These are phyloP conservation scores for Calonectria pseudoreteaudii DNA, from an alignment of 2,329 filamentous ascomycete genomes.

Conservation along the genomic window DNA sequence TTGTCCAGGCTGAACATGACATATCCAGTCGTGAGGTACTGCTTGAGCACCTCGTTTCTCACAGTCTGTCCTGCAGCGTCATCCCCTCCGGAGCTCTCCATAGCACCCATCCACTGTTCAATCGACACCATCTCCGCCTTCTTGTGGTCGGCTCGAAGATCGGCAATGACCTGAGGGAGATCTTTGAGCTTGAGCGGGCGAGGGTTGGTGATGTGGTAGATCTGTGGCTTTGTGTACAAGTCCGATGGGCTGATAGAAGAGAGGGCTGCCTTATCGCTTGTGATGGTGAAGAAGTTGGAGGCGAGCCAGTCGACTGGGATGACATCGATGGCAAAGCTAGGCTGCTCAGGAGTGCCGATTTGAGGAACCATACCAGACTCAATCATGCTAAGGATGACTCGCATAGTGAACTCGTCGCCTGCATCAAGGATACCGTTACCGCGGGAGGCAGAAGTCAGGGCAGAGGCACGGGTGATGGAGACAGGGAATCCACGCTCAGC, in stretches of 20 bases:
- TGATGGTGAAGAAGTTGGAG: constrained; percentile 33
- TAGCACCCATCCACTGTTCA: constrained; percentile 31
- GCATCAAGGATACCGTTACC: constrained; percentile 29
- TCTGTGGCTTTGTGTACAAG: constrained; percentile 22
- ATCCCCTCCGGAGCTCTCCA: constrained; percentile 23
- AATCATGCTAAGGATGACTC: constrained; percentile 38
- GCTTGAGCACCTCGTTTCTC: constrained; percentile 33
- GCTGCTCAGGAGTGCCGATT: constrained; percentile 33
- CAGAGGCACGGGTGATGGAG: constrained; percentile 37
- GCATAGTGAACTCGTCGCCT: constrained; percentile 40
- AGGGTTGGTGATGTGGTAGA: constrained; percentile 41
- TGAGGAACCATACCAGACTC: constrained; percentile 38
- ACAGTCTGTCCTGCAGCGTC: constrained; percentile 31
- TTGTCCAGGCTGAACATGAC: constrained; percentile 42
- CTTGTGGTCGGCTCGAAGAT: constrained; percentile 27
- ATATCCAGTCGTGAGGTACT: constrained; percentile 37
- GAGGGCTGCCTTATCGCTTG: constrained; percentile 26
- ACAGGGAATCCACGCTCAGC: constrained; percentile 40
- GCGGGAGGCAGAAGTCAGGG: constrained; percentile 31
- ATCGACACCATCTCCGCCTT: constrained; percentile 28
- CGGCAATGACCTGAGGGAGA: constrained; percentile 34
- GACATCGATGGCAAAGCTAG: constrained; percentile 38
- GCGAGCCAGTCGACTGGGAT: constrained; percentile 41
- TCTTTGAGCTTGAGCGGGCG: constrained; percentile 36
- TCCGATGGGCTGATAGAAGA: background rate